A percentile compares a stretch with the other conserved stretches of the same genome.
These are phyloP conservation scores for Fusarium ramigenum DNA, from an alignment of 2,329 filamentous ascomycete genomes.

Conservation along the genomic window DNA sequence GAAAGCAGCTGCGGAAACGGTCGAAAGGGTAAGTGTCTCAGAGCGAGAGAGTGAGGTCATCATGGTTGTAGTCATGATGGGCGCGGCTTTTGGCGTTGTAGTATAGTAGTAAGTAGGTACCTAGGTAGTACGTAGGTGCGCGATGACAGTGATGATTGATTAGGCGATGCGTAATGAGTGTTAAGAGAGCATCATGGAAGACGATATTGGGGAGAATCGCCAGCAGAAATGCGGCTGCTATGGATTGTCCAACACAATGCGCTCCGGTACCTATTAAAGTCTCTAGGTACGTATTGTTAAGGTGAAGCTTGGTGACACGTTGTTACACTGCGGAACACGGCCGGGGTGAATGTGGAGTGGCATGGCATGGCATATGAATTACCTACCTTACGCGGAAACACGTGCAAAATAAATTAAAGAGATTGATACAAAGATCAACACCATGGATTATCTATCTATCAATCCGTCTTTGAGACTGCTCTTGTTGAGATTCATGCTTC, in stretches of 20 bases:
- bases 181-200: slow-evolving; percentile 29
- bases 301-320: slow-evolving; percentile 36
- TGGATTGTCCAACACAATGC: neutral
- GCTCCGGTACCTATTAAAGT: neutral
- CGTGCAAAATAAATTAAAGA: slow-evolving; percentile 22
- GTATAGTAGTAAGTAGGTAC: neutral
- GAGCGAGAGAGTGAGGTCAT: slow-evolving; percentile 56
- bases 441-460: neutral
- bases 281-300: neutral
- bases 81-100: slow-evolving; percentile 1
- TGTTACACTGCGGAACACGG: slow-evolving; percentile 27
- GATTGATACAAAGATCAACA: neutral
- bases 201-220: neutral
- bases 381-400: slow-evolving; percentile 31
- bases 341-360: slow-evolving; percentile 27
- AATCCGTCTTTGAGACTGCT: neutral
- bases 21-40: slow-evolving; percentile 65
- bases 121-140: neutral
- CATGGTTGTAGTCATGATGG: slow-evolving; percentile 45
- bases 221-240: neutral
- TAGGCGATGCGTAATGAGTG: slow-evolving; percentile 1
- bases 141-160: neutral
- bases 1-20: slow-evolving; percentile 74
- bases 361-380: neutral
- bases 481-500: neutral